Base-by-base conservation (phyloP, 495 filamentous ascomycete genomes). In the Darksidea phi region DNA sequence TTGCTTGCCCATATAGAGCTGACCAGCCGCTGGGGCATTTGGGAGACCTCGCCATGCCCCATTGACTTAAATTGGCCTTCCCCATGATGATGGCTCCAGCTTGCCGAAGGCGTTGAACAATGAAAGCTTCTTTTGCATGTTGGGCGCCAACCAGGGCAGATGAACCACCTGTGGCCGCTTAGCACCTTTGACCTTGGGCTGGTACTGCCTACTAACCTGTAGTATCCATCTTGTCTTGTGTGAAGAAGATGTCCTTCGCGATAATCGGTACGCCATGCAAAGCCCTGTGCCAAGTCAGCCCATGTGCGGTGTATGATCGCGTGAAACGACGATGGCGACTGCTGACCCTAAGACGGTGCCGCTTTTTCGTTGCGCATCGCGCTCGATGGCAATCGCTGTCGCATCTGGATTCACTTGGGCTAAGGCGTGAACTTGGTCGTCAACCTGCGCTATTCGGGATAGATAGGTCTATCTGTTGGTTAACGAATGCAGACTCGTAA, bases 221-320 rank as follows among this genome's bases (percentile, higher is more conserved):
- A 6, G 72, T 76, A 45, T 77, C 53, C 71, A 76, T 73, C 37
- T 67, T 54, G 63, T 77, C 74, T 45, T 73, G 72, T 4, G 72
- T 68, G 15, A 69, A 74, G 24, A 77, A 76, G 52, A 76, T 77
- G 50, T 90, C 86, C 72, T 90, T 90, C 61, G 89, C 79, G 17
- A 88, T 71, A 71, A 89, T 85, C 1, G 88, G 88, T 56, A 91
- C 86, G 20, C 86, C 86, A 68, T 91, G 87, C 0, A 90, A 77
- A 6, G 81, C 80, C 28, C 84, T 78, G 18, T 84, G 79, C 13
- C n/a, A n/a, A n/a, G n/a, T n/a, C n/a, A n/a, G n/a, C n/a, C n/a
- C n/a, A n/a, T n/a, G n/a, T n/a, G n/a, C n/a, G n/a, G n/a, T n/a
- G n/a, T n/a, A n/a, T n/a, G n/a, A n/a, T n/a, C n/a, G n/a, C n/a